Base-by-base conservation (phyloP, 306 rosid genomes). In the Corylus americana region DNA sequence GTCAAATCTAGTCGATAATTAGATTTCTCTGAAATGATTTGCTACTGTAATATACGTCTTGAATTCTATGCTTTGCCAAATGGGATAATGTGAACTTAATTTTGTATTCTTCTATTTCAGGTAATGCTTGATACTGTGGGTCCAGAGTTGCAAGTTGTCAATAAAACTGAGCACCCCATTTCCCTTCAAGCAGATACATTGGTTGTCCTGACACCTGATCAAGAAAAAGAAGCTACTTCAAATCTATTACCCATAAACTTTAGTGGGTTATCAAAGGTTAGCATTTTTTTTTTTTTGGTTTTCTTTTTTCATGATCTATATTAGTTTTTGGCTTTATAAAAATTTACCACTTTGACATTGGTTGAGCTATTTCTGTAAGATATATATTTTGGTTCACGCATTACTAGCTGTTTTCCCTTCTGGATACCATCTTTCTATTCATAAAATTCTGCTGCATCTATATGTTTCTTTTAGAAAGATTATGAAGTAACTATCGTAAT, bases 71-170 rank as follows among this genome's bases (percentile, higher is more conserved):
- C 51, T 57, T 79, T 83, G 35, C 48, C 20, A 77, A 74, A 54
- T 70, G 45, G 47, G 49, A 29, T 73, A 25, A 37, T 69, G 71
- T 78, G 45, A 66, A 51, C 69, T 7, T 77, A 29, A 44, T 35
- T 76, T 74, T 47, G 20, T 18, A 59, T 64, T 70, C 73, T 84
- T 57, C 13, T 57, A 77, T 29, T 85, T 49, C 88, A 94, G 98
- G 89, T 94, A 82, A 91, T 94, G 98, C 87, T 94, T 71, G 98
- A 94, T 75, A 90, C 93, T 8, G 89, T 78, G 77, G 98, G 98
- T 80, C 94, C 98, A 9, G 97, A 94, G 80, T 79, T 94, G 86
- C 97, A 88, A 76, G 92, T 94, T 20, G 86, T 88, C 59, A 94
- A 89, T 81, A 91, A 83, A 88, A 81, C 91, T 4, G 94, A 84